phyloP scores from a whole-genome alignment of 306 rosid species.

The Parietaria judaica region DNA sequence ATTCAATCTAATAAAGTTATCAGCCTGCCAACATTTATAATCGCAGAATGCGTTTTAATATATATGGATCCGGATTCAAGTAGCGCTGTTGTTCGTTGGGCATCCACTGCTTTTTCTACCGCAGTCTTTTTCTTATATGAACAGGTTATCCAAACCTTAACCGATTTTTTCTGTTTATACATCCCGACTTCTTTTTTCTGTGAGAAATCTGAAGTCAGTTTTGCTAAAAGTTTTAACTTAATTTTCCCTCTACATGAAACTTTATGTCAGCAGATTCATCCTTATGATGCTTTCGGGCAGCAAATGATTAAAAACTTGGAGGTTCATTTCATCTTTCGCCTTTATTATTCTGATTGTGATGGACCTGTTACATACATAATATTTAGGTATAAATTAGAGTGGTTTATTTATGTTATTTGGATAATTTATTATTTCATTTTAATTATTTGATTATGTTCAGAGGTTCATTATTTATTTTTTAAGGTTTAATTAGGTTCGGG shows the following conservation, averaged over 20 bases:
- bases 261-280: slow-evolving; percentile 63
- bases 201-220: background rate
- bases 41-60: slow-evolving; percentile 98
- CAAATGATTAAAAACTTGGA: slow-evolving; percentile 94
- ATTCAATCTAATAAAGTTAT: slow-evolving; percentile 60
- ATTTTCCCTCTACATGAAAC: slow-evolving; percentile 15
- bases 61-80: slow-evolving; percentile 92
- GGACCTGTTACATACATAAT: background rate
- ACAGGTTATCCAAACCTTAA: slow-evolving; percentile 43
- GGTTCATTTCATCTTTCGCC: slow-evolving; percentile 28
- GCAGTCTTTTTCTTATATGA: slow-evolving; percentile 83
- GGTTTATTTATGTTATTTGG: too few species aligned
- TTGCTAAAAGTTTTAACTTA: background rate
- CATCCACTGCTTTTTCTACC: slow-evolving; percentile 64
- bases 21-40: slow-evolving; percentile 99
- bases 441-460: too few species aligned
- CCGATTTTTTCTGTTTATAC: too few species aligned
- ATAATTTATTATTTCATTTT: too few species aligned
- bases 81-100: slow-evolving; percentile 70
- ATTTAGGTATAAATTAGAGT: too few species aligned
- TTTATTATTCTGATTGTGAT: background rate
- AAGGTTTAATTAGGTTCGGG: too few species aligned
- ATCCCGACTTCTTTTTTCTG: background rate
- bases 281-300: slow-evolving; percentile 93
- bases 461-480: too few species aligned